phyloP scores from a whole-genome alignment of 192 early-diverging fungal genomes.

The Backusella tuberculispora region DNA sequence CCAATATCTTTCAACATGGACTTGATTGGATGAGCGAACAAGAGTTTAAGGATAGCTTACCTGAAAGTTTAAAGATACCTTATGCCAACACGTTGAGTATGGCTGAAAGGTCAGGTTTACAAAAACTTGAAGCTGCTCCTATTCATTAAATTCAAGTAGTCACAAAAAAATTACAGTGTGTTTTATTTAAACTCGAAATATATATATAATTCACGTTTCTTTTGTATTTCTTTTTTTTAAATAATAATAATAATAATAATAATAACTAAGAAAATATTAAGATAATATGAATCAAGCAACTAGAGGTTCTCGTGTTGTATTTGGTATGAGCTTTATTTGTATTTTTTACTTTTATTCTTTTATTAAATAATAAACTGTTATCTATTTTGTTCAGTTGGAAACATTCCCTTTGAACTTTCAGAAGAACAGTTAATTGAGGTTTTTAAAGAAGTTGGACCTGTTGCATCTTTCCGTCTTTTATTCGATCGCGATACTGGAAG shows the following conservation, averaged over 20 bases:
- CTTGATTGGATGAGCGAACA: constrained; percentile 50
- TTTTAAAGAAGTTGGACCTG: constrained; percentile 92
- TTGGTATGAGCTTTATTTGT: constrained; percentile 39
- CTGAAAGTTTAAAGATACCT: constrained; percentile 34
- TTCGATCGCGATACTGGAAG: constrained; percentile 90
- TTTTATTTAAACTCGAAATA: no score
- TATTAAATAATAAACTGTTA: not conserved
- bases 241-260: no score
- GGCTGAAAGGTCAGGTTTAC: constrained; percentile 29
- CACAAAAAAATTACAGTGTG: not conserved
- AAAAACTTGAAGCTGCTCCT: constrained; percentile 20
- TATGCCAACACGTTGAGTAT: constrained; percentile 43
- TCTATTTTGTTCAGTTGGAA: constrained; percentile 57
- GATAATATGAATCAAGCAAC: constrained; percentile 37
- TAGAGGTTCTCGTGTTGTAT: constrained; percentile 46
- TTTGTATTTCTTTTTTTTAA: no score
- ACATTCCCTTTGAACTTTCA: constrained; percentile 88
- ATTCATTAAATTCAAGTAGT: constrained; percentile 16
- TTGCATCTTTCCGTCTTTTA: constrained; percentile 78
- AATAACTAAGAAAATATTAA: not conserved
- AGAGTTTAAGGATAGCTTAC: constrained; percentile 41
- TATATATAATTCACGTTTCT: no score
- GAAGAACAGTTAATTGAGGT: constrained; percentile 93
- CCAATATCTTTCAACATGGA: constrained; percentile 53
- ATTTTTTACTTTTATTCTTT: no score